Evolutionary conservation across 2,329 filamentous ascomycete species (phyloP).

Genomic region (Diaporthe sp.): DNA sequence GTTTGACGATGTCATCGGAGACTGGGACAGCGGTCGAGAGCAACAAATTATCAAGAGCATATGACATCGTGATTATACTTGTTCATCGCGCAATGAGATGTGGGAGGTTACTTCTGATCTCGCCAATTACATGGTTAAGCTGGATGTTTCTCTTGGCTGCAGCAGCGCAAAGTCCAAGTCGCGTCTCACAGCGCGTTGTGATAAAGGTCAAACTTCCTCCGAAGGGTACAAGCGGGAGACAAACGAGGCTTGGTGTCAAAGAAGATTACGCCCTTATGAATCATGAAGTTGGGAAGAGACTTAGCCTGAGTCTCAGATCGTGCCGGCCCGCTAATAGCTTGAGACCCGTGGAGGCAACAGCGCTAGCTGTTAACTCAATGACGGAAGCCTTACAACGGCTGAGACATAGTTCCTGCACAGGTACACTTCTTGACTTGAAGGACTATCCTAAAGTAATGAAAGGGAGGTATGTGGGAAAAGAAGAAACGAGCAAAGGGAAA

Average conservation of each 20-base stretch:
- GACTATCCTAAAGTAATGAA: no score
- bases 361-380: background rate
- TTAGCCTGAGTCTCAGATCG: background rate
- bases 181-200: background rate
- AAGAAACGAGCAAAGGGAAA: no score
- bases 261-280: background rate
- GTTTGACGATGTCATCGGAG: background rate
- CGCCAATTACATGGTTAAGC: background rate
- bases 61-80: slow-evolving; percentile 14
- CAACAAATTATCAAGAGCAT: background rate
- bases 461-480: no score
- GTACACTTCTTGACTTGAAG: background rate
- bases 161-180: background rate
- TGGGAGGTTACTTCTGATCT: background rate
- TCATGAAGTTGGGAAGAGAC: background rate
- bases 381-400: background rate
- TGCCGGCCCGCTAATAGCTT: background rate
- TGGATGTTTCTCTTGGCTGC: no score
- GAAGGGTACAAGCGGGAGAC: background rate
- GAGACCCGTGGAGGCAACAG: background rate
- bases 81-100: background rate
- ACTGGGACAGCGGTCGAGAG: background rate
- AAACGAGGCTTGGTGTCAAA: background rate
- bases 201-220: background rate
- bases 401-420: no score